Percentiles rank a stretch among this genome's conserved stretches.
phyloP scores from a whole-genome alignment of 805 yeast species.

The Candida ovalis region DNA sequence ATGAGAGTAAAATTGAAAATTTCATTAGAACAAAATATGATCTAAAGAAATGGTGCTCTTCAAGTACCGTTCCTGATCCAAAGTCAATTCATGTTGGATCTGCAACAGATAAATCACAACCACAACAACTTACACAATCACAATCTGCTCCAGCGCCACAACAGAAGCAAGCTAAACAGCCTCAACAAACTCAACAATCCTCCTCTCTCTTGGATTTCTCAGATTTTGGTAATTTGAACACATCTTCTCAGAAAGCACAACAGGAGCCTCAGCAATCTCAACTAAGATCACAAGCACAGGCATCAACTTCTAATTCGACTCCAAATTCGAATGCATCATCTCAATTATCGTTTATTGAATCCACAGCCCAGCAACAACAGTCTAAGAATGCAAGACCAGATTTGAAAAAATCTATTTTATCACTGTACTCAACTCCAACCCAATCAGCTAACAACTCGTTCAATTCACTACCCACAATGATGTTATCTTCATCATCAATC shows the following conservation, averaged over 20 bases:
- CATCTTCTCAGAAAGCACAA: neutral
- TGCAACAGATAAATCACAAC: conserved; percentile 2
- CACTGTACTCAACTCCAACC: conserved; percentile 72
- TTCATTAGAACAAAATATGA: conserved; percentile 93
- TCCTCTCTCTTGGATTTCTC: neutral
- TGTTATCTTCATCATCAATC: neutral
- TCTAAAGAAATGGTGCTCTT: conserved; percentile 76
- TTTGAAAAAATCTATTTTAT: conserved; percentile 84
- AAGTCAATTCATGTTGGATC: conserved; percentile 26
- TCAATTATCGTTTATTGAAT: conserved; percentile 1
- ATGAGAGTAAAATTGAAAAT: conserved; percentile 78
- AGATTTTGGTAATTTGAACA: neutral
- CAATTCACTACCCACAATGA: conserved; percentile 12
- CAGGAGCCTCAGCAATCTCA: neutral
- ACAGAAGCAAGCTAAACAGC: neutral
- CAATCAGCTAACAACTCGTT: conserved; percentile 16
- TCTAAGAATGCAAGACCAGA: conserved; percentile 58
- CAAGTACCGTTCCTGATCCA: conserved; percentile 60
- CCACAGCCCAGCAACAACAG: conserved; percentile 7
- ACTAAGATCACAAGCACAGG: neutral
- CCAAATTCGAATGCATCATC: conserved; percentile 8
- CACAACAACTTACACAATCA: neutral
- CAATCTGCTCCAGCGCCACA: neutral
- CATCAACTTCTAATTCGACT: neutral
- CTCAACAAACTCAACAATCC: neutral